A percentile compares a stretch with the other conserved stretches of the same genome.
Conservation (phyloP, 108 stramenopile genomes). For the Cyclostephanos invisitatus region DNA sequence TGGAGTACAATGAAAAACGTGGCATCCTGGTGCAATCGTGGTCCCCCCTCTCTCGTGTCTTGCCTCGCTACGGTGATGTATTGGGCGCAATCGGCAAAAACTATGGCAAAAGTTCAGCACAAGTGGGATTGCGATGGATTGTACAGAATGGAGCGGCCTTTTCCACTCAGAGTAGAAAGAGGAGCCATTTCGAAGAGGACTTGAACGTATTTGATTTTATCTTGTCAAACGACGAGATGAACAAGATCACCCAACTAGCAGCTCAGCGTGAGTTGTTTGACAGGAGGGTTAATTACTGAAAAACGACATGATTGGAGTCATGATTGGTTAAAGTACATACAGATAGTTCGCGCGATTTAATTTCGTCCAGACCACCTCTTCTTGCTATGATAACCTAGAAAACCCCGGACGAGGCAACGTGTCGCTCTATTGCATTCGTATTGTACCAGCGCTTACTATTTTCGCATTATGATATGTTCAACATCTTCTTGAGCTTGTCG, state of each 20-base stretch:
- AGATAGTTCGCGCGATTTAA: no score
- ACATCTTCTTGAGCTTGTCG: slow-evolving; percentile 22
- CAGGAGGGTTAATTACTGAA: not conserved
- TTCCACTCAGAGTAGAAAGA: slow-evolving; percentile 64
- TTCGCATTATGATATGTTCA: slow-evolving; percentile 7
- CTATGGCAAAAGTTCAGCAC: slow-evolving; percentile 72
- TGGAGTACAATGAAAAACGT: slow-evolving; percentile 64
- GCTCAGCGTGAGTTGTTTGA: slow-evolving; percentile 6
- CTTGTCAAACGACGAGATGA: slow-evolving; percentile 70
- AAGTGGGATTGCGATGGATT: slow-evolving; percentile 81
- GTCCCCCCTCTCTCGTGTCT: slow-evolving; percentile 64
- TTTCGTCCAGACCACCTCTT: no score
- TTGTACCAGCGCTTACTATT: not conserved
- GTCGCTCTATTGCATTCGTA: not conserved
- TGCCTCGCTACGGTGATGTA: slow-evolving; percentile 39
- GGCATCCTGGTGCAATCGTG: slow-evolving; percentile 75
- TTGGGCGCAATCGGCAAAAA: slow-evolving; percentile 69
- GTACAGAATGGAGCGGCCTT: slow-evolving; percentile 71
- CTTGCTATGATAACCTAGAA: no score
- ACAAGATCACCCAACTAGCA: slow-evolving; percentile 28
- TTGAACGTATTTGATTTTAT: slow-evolving; percentile 79
- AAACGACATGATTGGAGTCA: not conserved
- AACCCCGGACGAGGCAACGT: not conserved
- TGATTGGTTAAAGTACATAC: not conserved
- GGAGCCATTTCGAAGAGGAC: slow-evolving; percentile 70